Evolutionary conservation across 768 basidiomycete species (phyloP), one percentile per base, ranked within the genome.

Genomic region (Pleurotus cornucopiae): DNA sequence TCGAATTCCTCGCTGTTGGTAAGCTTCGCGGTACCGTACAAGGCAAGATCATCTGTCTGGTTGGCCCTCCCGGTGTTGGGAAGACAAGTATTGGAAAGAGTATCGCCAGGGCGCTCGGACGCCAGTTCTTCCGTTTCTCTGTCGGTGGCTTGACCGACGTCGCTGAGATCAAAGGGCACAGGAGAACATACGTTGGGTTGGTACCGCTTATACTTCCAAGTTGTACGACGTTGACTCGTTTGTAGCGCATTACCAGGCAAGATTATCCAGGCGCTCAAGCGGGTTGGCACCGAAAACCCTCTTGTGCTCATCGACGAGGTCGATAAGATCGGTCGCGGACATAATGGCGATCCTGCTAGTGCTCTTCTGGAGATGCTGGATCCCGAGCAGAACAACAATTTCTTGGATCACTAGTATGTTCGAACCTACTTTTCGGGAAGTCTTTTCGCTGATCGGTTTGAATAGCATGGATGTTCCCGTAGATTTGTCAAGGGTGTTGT

Each of bases 141-240:
- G 96, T 98, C 3, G 96, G 97, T 60, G 96, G 97, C 12, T 71
- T 99, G 66, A 93, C 93, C 46, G 97, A 99, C 68, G 94, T 98
- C 0, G 97, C 97, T 55, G 97, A 98, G 79, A 98, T 99, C 66
- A 98, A 98, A 73, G 97, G 97, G 1, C 97, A 99, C 66, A 75
- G 97, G 64, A 76, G 97, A 67, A 99, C 96, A n/a, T 98, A 97
- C 66, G 92, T 95, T 52, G 92, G 90, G 87, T 90, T 56, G 44
- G 86, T 75, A 2, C 7, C 48, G 21, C 30, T 45, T 44, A 57
- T 55, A 41, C 37, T 39, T 57, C 2, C 46, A 25, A 40, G 23
- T 54, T 14, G 18, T 52, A 20, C 34, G 39, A 58, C 14, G 40
- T 44, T 37, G 25, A 18, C 23, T 21, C 38, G 54, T 37, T 6